A percentile compares a stretch with the other conserved stretches of the same genome.
phyloP scores from a whole-genome alignment of 1,284 basidiomycete genomes.

The Irpex rosettiformis region DNA sequence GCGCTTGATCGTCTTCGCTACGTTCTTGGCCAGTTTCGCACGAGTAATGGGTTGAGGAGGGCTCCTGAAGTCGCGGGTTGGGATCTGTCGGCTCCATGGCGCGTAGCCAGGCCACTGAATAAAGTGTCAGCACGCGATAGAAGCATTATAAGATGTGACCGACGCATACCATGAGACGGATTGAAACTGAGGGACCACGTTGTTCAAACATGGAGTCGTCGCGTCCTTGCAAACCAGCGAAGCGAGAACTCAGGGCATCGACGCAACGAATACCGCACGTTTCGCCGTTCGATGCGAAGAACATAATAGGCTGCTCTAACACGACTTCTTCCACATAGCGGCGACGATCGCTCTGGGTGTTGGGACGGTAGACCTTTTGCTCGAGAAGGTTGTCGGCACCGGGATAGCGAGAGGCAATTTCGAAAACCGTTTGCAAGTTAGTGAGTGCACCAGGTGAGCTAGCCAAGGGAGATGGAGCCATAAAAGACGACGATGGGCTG shows the following conservation, averaged over 20 bases:
- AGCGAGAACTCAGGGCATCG: conserved; percentile 44
- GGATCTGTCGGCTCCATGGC: conserved; percentile 75
- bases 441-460: background rate
- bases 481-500: conserved; percentile 5
- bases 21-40: conserved; percentile 36
- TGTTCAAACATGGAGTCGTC: conserved; percentile 63
- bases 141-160: background rate
- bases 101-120: conserved; percentile 71
- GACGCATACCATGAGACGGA: conserved; percentile 62
- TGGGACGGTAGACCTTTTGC: conserved; percentile 66
- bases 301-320: conserved; percentile 60
- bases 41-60: conserved; percentile 64
- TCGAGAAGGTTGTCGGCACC: conserved; percentile 37
- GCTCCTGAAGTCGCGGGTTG: conserved; percentile 71
- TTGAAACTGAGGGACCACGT: conserved; percentile 73
- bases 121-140: conserved; percentile 4
- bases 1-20: conserved; percentile 35
- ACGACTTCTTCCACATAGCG: conserved; percentile 69
- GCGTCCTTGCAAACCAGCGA: conserved; percentile 41
- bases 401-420: conserved; percentile 18
- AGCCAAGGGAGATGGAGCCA: background rate
- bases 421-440: conserved; percentile 16
- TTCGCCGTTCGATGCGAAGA: conserved; percentile 45
- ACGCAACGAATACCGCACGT: conserved; percentile 57
- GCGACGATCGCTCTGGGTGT: conserved; percentile 68